Evolutionary conservation across 352 stramenopile genomes (phyloP).

Genomic region (Globisporangium viniferum): DNA sequence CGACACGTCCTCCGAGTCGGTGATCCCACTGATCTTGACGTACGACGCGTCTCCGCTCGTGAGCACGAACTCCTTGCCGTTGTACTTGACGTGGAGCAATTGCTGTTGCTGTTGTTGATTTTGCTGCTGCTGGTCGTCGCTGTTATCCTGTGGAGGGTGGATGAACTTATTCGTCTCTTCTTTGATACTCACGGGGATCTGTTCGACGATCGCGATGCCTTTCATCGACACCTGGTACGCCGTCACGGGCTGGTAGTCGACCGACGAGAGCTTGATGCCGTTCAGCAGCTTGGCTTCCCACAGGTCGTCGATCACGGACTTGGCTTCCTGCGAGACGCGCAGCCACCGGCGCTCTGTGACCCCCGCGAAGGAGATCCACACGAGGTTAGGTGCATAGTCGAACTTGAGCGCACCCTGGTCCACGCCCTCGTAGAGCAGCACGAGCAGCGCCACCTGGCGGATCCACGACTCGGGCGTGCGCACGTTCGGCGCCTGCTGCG

Average conservation of each 20-base stretch:
- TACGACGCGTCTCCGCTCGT: slow-evolving; percentile 75
- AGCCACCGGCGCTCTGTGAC: slow-evolving; percentile 80
- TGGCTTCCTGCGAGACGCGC: slow-evolving; percentile 93
- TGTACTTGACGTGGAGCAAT: slow-evolving; percentile 54
- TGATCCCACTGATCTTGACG: slow-evolving; percentile 89
- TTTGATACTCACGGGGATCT: slow-evolving; percentile 82
- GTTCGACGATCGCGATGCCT: slow-evolving; percentile 84
- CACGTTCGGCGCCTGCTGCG: slow-evolving; percentile 76
- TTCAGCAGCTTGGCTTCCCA: slow-evolving; percentile 95
- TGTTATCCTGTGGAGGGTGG: slow-evolving; percentile 25
- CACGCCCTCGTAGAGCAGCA: slow-evolving; percentile 96
- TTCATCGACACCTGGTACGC: slow-evolving; percentile 93
- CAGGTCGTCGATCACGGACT: slow-evolving; percentile 95
- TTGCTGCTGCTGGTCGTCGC: not conserved
- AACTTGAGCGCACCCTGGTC: slow-evolving; percentile 92
- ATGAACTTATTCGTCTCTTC: slow-evolving; percentile 52
- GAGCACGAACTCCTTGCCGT: slow-evolving; percentile 74
- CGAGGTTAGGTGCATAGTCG: slow-evolving; percentile 93
- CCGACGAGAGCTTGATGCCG: slow-evolving; percentile 91
- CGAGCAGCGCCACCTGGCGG: slow-evolving; percentile 91
- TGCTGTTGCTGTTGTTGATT: not conserved
- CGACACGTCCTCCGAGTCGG: slow-evolving; percentile 96
- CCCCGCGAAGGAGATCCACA: slow-evolving; percentile 89
- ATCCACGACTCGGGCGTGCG: slow-evolving; percentile 93
- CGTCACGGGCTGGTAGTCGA: slow-evolving; percentile 94